Conservation (phyloP, 1,139 yeast species). For the Yamadazyma songkhlaensis region DNA sequence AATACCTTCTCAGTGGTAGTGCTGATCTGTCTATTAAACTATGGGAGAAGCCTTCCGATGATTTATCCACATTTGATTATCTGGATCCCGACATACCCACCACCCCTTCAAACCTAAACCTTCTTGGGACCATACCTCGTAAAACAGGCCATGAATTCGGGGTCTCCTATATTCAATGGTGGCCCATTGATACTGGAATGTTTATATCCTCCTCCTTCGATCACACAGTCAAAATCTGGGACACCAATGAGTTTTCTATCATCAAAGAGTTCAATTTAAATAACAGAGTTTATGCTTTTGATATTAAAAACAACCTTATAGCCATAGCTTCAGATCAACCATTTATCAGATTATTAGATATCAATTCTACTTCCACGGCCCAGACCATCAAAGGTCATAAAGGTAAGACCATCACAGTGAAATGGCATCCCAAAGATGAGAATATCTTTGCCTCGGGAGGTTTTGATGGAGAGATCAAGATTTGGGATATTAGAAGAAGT, state of each 20-base stretch:
- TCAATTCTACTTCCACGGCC: conserved; percentile 66
- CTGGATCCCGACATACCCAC: too few relatives aligned
- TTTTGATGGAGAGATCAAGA: conserved; percentile 61
- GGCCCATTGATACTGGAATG: conserved; percentile 87
- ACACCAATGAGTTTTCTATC: conserved; percentile 58
- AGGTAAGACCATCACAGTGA: conserved; percentile 60
- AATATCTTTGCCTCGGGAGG: conserved; percentile 74
- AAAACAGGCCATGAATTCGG: conserved; percentile 68
- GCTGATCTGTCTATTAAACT: conserved; percentile 71
- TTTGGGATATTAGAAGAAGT: conserved; percentile 78
- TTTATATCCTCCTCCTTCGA: conserved; percentile 83
- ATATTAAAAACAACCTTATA: conserved; percentile 53
- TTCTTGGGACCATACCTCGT: conserved; percentile 47
- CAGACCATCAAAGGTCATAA: conserved; percentile 68
- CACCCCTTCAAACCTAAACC: conserved; percentile 5
- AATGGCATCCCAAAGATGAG: conserved; percentile 73
- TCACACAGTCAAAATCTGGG: conserved; percentile 78
- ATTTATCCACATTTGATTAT: too few relatives aligned
- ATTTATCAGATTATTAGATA: conserved; percentile 65
- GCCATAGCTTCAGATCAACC: conserved; percentile 75
- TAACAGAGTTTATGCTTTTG: conserved; percentile 53
- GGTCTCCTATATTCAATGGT: conserved; percentile 75
- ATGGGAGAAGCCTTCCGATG: conserved; percentile 45
- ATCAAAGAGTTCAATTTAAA: conserved; percentile 64
- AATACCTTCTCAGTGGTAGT: conserved; percentile 66